Evolutionary conservation across 805 yeast genomes (phyloP).

Genomic region (Sugiyamaella floridensis): DNA sequence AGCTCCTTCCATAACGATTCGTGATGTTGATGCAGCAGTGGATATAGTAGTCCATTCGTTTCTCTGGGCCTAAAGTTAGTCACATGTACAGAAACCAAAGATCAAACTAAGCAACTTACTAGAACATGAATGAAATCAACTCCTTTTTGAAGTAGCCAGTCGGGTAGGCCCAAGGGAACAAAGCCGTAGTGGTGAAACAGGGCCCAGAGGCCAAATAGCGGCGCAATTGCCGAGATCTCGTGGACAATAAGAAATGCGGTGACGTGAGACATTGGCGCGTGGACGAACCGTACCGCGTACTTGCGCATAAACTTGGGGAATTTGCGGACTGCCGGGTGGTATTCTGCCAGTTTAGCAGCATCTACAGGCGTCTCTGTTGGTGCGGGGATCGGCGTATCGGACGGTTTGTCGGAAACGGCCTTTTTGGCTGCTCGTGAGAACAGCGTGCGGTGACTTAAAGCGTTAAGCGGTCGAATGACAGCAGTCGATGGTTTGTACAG

Average conservation of each 20-base stretch:
- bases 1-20: conserved; percentile 62
- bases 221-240: conserved; percentile 68
- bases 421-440: conserved; percentile 25
- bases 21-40: conserved; percentile 46
- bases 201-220: conserved; percentile 64
- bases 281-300: conserved; percentile 43
- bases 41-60: conserved; percentile 27
- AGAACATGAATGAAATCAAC: conserved; percentile 49
- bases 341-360: not conserved
- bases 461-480: not conserved
- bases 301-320: conserved; percentile 47
- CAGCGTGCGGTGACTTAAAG: conserved; percentile 1
- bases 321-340: conserved; percentile 30
- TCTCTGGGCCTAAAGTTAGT: conserved; percentile 20
- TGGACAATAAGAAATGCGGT: conserved; percentile 63
- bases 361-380: not conserved
- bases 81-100: conserved; percentile 22
- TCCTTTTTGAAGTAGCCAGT: conserved; percentile 56
- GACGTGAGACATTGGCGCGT: conserved; percentile 55
- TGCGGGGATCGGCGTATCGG: not conserved
- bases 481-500: not conserved
- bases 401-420: conserved; percentile 8
- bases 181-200: conserved; percentile 49
- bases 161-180: conserved; percentile 50
- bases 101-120: conserved; percentile 31